Base-by-base conservation (phyloP, 176 grass and related monocot species). In the Zea mays region DNA sequence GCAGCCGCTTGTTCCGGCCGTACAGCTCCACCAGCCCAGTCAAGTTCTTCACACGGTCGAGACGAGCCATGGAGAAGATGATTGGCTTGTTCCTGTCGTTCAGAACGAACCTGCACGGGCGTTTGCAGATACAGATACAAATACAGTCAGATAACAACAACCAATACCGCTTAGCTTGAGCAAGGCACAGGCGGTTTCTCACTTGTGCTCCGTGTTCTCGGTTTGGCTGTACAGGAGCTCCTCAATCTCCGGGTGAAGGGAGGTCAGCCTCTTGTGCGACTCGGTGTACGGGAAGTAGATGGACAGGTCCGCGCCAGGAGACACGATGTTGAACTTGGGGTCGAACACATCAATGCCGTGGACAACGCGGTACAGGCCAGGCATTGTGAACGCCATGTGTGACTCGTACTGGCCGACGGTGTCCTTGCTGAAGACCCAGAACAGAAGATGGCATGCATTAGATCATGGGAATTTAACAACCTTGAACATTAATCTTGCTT, bases 251-350 rank as follows among this genome's bases (percentile, higher is more conserved):
- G 90, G 83, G 83, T 99, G 96, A 49, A 99, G 92, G 48, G 96
- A 93, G 55, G 96, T 95, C 65, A 99, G 81, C 78, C 96, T 88
- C 83, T 92, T 99, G 38, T 83, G 84, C 16, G 92, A 80, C 65
- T 99, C 96, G 0, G 96, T 87, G 84, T 90, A 92, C 0, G 81
- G 66, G 92, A 93, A 99, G 86, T 99, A 99, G 81, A 99, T 99
- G 39, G 92, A 92, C 90, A 95, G 3, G 52, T 99, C 96, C 3
- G 96, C 96, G 74, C 96, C 96, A 69, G 96, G 96, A 1, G 96
- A 99, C 13, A 99, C 96, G 36, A 99, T 99, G 88, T 99, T 99
- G 86, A 99, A 99, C 77, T 99, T 99, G 0, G 96, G 96, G 81
- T 99, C 96, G 10, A 99, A 99, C 58, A 99, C 96, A 72, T 99